Evolutionary conservation across 2,329 filamentous ascomycete species (phyloP), one percentile per base, ranked within the genome.

Genomic region (Colletotrichum melonis): DNA sequence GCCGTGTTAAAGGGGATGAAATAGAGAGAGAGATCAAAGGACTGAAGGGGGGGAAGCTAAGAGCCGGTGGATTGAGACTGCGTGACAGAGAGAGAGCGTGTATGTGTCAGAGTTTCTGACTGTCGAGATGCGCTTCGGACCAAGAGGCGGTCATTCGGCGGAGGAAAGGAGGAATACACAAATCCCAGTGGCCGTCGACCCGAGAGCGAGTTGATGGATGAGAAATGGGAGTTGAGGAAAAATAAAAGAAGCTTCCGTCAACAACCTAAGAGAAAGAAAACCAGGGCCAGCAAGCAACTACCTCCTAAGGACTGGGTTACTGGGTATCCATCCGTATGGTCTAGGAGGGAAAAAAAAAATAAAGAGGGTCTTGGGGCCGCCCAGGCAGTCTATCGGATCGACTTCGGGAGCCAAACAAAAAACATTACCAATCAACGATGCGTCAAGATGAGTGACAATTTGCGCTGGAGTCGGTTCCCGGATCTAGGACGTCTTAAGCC

Each of bases 371-470:
- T 52, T 54, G 16, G 24, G 49, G 22, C 19, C 26, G 58, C 57
- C 57, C 63, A 28, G 57, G 42, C 42, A 16, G 30, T 28, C 54
- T 22, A 52, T 70, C 67, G 62, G 67, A 73, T 73, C 71, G 71
- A 62, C 67, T 70, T 70, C 49, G 67, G 71, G 60, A 65, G 55
- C 55, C 59, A 52, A 66, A 54, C 52, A 52, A 28, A 70, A 19
- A 22, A 22, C 35, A 66, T 71, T 71, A 71, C 71, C 67, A 73
- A 73, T 73, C 71, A 73, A 73, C 49, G 56, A 26, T 54, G 42
- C 32, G 22, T 62, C 60, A 66, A 49, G 56, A 26, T 46, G 42
- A 46, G 26, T 66, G 67, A 66, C 67, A 71, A 66, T 62, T 62
- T 52, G 14, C 28, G 49, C 52, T 46, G 59, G 66, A 69, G 35